Evolutionary conservation across 1,284 basidiomycete species (phyloP).

Genomic region (Pseudozyma sp.): DNA sequence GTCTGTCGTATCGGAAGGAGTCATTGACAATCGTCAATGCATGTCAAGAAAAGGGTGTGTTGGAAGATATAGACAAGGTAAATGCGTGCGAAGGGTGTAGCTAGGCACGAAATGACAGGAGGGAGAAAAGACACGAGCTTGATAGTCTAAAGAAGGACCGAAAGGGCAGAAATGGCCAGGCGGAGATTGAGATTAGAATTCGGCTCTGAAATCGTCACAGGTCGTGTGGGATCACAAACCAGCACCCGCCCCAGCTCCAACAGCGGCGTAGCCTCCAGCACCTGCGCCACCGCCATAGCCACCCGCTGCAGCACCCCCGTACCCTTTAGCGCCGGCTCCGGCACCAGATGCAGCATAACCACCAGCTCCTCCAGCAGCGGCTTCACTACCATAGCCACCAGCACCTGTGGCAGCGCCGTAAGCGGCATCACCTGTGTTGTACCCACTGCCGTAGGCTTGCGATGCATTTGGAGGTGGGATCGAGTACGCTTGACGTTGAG

Average conservation of each 20-base stretch:
- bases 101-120: background rate
- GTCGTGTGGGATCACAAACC: background rate
- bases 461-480: background rate
- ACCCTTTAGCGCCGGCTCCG: background rate
- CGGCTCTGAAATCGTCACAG: too few species aligned
- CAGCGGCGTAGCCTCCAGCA: too few species aligned
- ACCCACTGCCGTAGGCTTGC: background rate
- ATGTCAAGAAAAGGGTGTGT: too few species aligned
- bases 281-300: background rate
- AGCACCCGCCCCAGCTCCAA: background rate
- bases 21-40: too few species aligned
- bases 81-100: background rate
- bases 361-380: constrained; percentile 1
- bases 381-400: constrained; percentile 1
- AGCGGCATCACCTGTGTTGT: background rate
- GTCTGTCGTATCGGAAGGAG: too few species aligned
- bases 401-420: background rate
- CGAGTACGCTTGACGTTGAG: background rate
- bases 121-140: background rate
- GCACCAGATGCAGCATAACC: background rate
- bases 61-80: background rate
- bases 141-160: background rate
- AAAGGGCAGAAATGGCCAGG: background rate
- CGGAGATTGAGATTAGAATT: too few species aligned
- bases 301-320: too few species aligned